These are phyloP conservation scores for Porphyrellus sp. DNA, from an alignment of 1,284 basidiomycete genomes.

Conservation along the genomic window DNA sequence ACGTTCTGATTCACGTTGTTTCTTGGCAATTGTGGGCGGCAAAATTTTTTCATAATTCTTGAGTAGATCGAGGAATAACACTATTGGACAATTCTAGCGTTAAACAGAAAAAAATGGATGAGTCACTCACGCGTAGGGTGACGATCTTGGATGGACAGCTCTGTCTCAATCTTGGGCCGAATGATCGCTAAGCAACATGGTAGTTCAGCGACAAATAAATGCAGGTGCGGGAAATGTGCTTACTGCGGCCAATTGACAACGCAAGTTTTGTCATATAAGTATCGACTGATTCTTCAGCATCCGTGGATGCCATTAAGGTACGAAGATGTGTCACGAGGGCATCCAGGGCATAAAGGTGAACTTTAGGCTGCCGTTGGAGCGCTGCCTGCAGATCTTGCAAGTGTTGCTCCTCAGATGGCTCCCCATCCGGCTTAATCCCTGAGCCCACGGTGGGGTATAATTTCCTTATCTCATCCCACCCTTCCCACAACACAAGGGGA, in stretches of 20 bases:
- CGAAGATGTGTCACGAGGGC: conserved; percentile 76
- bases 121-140: conserved; percentile 65
- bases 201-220: neutral
- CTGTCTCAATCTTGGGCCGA: conserved; percentile 78
- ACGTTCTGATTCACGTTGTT: conserved; percentile 83
- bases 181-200: conserved; percentile 57
- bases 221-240: conserved; percentile 32
- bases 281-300: conserved; percentile 66
- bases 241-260: conserved; percentile 81
- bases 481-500: conserved; percentile 78
- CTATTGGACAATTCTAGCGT: conserved; percentile 31
- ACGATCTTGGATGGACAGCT: conserved; percentile 82
- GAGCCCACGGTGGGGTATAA: conserved; percentile 78
- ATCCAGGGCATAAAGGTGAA: conserved; percentile 84
- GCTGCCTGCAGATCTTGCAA: conserved; percentile 68
- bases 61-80: conserved; percentile 83
- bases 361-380: conserved; percentile 71
- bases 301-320: conserved; percentile 71
- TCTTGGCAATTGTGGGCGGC: conserved; percentile 77
- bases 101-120: neutral
- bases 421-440: conserved; percentile 48
- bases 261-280: conserved; percentile 85
- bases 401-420: conserved; percentile 52
- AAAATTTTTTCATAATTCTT: conserved; percentile 74
- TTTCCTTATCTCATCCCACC: conserved; percentile 86